Evolutionary conservation across 2,329 filamentous ascomycete genomes (phyloP).

Genomic region (Fusarium poae): DNA sequence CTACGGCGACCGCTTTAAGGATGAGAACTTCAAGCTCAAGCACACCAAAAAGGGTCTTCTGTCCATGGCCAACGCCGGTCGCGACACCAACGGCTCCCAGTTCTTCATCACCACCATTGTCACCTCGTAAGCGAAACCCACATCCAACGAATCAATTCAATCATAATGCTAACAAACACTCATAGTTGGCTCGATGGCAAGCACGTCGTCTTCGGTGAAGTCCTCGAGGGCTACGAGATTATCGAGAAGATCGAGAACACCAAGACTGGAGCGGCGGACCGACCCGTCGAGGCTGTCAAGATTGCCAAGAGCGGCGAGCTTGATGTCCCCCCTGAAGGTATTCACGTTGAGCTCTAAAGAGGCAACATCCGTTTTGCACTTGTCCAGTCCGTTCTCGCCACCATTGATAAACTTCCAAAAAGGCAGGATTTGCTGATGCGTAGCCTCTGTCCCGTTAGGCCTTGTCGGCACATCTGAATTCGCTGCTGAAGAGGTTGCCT

Average conservation of each 20-base stretch:
- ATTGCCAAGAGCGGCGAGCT: conserved; percentile 88
- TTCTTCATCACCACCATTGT: conserved; percentile 91
- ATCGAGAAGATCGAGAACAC: conserved; percentile 83
- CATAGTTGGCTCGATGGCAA: conserved; percentile 82
- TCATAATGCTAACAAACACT: conserved; percentile 12
- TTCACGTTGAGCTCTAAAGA: conserved; percentile 86
- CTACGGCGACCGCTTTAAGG: conserved; percentile 85
- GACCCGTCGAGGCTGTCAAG: conserved; percentile 76
- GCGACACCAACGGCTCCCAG: conserved; percentile 89
- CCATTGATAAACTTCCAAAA: conserved; percentile 25
- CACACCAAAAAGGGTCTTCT: conserved; percentile 87
- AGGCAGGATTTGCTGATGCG: conserved; percentile 53
- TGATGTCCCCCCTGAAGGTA: conserved; percentile 89
- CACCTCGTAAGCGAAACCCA: conserved; percentile 70
- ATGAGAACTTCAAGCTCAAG: conserved; percentile 97
- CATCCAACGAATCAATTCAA: not conserved
- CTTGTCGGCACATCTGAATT: conserved; percentile 46
- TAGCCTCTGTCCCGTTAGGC: conserved; percentile 48
- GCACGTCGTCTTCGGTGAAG: conserved; percentile 91
- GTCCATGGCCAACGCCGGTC: conserved; percentile 87
- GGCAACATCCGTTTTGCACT: conserved; percentile 45
- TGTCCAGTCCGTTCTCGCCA: conserved; percentile 45
- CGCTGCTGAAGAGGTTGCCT: conserved; percentile 31
- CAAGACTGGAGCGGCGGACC: conserved; percentile 73
- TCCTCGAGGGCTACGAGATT: conserved; percentile 86